These are phyloP conservation scores for Globisporangium polare DNA, from an alignment of 352 stramenopile species.

Conservation along the genomic window DNA sequence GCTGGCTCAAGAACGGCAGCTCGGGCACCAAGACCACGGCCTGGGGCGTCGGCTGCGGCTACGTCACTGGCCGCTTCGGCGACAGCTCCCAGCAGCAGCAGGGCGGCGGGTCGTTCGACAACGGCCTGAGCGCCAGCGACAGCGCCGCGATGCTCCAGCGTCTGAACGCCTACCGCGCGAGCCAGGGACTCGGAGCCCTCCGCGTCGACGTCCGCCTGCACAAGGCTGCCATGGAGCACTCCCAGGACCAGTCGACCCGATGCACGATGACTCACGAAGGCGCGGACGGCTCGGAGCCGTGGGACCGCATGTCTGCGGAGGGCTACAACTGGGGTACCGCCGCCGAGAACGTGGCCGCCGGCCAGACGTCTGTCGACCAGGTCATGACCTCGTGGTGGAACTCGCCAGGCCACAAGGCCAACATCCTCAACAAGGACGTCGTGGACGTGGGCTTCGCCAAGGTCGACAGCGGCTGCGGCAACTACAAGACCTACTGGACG, in stretches of 20 bases:
- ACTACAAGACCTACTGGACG: slow-evolving; percentile 20
- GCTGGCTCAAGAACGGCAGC: slow-evolving; percentile 45
- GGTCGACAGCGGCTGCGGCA: slow-evolving; percentile 15
- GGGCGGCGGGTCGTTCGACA: slow-evolving; percentile 15
- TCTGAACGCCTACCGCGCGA: slow-evolving; percentile 48
- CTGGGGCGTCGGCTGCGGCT: slow-evolving; percentile 31
- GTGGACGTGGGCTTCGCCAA: slow-evolving; percentile 16
- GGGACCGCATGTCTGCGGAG: slow-evolving; percentile 30
- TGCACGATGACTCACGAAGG: slow-evolving; percentile 47
- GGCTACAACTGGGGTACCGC: slow-evolving; percentile 37
- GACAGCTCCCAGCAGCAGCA: slow-evolving; percentile 11
- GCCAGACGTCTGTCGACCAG: slow-evolving; percentile 27
- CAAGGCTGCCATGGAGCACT: slow-evolving; percentile 35
- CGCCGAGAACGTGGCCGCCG: slow-evolving; percentile 54
- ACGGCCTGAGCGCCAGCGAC: slow-evolving; percentile 32
- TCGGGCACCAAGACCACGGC: neutral
- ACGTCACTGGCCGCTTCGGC: slow-evolving; percentile 34
- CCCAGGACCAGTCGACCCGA: slow-evolving; percentile 34
- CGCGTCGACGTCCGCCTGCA: slow-evolving; percentile 34
- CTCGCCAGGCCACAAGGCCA: slow-evolving; percentile 39
- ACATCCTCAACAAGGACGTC: slow-evolving; percentile 35
- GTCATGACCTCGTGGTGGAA: slow-evolving; percentile 59
- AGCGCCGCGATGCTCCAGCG: slow-evolving; percentile 36
- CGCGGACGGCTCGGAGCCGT: slow-evolving; percentile 29
- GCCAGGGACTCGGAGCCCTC: slow-evolving; percentile 31